phyloP scores from a whole-genome alignment of 2,329 filamentous ascomycete species.

The Claviceps digitariae region DNA sequence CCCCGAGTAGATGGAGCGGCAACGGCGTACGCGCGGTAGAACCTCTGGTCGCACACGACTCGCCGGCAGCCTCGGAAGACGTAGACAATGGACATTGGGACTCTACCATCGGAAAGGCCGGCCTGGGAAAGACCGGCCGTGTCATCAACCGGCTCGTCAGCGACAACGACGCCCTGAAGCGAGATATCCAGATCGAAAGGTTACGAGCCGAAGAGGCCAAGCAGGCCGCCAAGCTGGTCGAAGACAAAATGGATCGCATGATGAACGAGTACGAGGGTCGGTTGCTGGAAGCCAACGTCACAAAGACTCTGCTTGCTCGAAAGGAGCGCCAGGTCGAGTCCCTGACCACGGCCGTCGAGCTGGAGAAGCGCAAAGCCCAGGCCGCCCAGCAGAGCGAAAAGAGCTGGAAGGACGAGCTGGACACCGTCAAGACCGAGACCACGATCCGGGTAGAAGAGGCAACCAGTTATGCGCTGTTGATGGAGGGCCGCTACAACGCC shows the following conservation, averaged over 20 bases:
- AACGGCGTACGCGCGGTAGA: constrained; percentile 20
- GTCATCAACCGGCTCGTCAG: constrained; percentile 73
- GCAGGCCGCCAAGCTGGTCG: constrained; percentile 51
- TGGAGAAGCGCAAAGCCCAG: constrained; percentile 47
- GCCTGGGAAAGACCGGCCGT: constrained; percentile 59
- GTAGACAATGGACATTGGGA: constrained; percentile 38
- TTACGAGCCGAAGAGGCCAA: constrained; percentile 57
- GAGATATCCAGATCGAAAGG: constrained; percentile 55
- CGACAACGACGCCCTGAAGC: constrained; percentile 65
- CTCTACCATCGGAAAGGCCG: constrained; percentile 55
- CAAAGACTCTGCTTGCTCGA: constrained; percentile 54
- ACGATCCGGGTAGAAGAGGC: constrained; percentile 53
- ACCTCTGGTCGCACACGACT: constrained; percentile 14
- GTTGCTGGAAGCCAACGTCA: constrained; percentile 56
- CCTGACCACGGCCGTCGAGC: constrained; percentile 48
- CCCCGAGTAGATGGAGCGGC: constrained; percentile 19
- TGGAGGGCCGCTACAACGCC: constrained; percentile 57
- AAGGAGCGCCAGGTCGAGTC: constrained; percentile 65
- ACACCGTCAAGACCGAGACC: constrained; percentile 44
- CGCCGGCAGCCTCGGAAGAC: constrained; percentile 19
- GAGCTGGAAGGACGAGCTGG: constrained; percentile 49
- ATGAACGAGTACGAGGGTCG: constrained; percentile 56
- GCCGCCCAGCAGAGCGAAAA: constrained; percentile 47
- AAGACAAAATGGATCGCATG: constrained; percentile 58
- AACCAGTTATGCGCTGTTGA: constrained; percentile 48